Percentiles rank a stretch among this genome's conserved stretches.
Conservation (phyloP, 192 early-diverging fungal species). For the Dimargaris cristalligena region DNA sequence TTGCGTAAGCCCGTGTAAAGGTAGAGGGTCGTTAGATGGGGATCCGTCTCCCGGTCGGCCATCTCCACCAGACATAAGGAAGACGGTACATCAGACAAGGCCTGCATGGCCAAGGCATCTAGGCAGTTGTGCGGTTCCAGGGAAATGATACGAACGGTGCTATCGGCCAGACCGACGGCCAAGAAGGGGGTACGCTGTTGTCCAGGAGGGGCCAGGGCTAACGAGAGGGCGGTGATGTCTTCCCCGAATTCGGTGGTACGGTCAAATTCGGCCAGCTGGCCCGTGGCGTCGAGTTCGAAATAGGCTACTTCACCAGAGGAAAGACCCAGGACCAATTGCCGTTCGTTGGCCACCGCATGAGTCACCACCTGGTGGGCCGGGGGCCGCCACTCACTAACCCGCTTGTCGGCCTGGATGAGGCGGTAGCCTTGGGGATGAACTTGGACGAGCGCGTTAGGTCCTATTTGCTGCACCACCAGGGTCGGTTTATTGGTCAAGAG, state of each 20-base stretch:
- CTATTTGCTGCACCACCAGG: conserved; percentile 63
- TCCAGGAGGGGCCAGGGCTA: conserved; percentile 65
- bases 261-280: conserved; percentile 75
- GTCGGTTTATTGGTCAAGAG: conserved; percentile 72
- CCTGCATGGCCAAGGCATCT: conserved; percentile 61
- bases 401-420: conserved; percentile 71
- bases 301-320: conserved; percentile 74
- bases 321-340: conserved; percentile 70
- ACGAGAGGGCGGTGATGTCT: conserved; percentile 53
- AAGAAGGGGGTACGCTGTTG: conserved; percentile 56
- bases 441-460: conserved; percentile 77
- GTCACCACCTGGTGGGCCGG: conserved; percentile 57
- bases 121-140: conserved; percentile 63
- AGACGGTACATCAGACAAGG: conserved; percentile 41
- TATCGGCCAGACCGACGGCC: conserved; percentile 84
- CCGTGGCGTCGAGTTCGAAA: conserved; percentile 76
- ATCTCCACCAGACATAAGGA: conserved; percentile 69
- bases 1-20: conserved; percentile 79
- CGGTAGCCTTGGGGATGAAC: conserved; percentile 81
- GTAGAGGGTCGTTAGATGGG: conserved; percentile 40
- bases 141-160: conserved; percentile 75
- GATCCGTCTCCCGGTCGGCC: conserved; percentile 48
- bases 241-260: conserved; percentile 54
- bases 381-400: conserved; percentile 87
- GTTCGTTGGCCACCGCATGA: conserved; percentile 61